A percentile compares a stretch with the other conserved stretches of the same genome.
phyloP scores from a whole-genome alignment of 495 filamentous ascomycete genomes.

The Stereocaulon alpinum region DNA sequence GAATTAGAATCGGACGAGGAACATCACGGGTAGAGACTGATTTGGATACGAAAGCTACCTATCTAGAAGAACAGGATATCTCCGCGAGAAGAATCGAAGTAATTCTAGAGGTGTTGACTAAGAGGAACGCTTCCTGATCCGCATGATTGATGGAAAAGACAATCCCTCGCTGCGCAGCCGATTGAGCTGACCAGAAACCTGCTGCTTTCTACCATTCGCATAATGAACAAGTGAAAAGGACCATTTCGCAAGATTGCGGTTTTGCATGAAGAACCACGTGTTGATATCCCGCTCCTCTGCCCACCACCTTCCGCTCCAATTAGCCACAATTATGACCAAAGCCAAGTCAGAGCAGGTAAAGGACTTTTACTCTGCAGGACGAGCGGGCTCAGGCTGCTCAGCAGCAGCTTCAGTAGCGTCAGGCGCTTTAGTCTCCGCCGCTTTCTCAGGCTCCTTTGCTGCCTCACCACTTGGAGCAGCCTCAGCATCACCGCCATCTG shows the following conservation, averaged over 20 bases:
- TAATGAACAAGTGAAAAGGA: slow-evolving; percentile 11
- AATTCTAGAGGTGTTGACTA: slow-evolving; percentile 8
- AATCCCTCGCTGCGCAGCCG: slow-evolving; percentile 19
- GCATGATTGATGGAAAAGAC: slow-evolving; percentile 6
- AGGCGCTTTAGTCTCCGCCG: slow-evolving; percentile 46
- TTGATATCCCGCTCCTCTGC: slow-evolving; percentile 4
- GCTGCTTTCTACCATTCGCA: slow-evolving; percentile 17
- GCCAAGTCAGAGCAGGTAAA: slow-evolving; percentile 7
- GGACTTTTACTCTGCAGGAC: slow-evolving; percentile 24
- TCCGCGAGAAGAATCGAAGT: slow-evolving; percentile 9
- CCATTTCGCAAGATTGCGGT: slow-evolving; percentile 5
- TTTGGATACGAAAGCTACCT: slow-evolving; percentile 18
- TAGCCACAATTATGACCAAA: slow-evolving; percentile 4
- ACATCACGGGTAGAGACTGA: slow-evolving; percentile 18
- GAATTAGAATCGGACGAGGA: too few species aligned
- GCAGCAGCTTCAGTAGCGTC: slow-evolving; percentile 35
- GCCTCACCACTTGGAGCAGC: slow-evolving; percentile 35
- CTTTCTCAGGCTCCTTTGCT: slow-evolving; percentile 54
- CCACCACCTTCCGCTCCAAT: slow-evolving; percentile 7
- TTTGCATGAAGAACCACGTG: background rate
- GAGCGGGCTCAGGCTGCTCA: slow-evolving; percentile 27
- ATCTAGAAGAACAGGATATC: slow-evolving; percentile 14
- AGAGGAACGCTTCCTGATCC: slow-evolving; percentile 1
- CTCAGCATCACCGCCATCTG: slow-evolving; percentile 79
- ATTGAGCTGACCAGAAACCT: slow-evolving; percentile 21